Conservation (phyloP, 2,329 filamentous ascomycete species). For the Calonectria ilicicola region DNA sequence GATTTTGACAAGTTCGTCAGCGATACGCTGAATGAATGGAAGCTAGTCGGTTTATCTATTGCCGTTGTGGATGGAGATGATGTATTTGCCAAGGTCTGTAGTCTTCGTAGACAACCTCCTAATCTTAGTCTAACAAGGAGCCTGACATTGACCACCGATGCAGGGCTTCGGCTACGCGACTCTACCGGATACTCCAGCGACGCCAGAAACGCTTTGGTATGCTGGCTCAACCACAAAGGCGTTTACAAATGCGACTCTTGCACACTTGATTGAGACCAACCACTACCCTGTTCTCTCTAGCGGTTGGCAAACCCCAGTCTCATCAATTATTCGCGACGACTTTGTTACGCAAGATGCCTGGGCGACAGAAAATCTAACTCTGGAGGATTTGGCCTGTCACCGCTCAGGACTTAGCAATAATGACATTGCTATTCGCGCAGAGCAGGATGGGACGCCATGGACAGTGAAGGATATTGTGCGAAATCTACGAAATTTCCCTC, state of each 20-base stretch:
- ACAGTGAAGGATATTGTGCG: background rate
- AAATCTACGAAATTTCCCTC: background rate
- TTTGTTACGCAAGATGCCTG: background rate
- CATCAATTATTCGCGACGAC: background rate
- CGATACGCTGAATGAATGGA: background rate
- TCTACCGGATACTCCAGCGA: background rate
- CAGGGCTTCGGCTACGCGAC: background rate
- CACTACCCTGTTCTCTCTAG: background rate
- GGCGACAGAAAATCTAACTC: background rate
- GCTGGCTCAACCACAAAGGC: background rate
- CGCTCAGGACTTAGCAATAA: background rate
- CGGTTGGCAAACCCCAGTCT: background rate
- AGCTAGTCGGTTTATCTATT: background rate
- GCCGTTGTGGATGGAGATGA: background rate
- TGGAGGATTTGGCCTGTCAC: background rate
- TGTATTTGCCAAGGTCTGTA: background rate
- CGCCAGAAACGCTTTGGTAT: background rate
- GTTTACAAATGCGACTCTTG: background rate
- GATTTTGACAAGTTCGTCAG: background rate
- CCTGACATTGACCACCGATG: background rate
- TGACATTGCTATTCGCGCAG: background rate
- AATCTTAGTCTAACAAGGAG: too few relatives aligned
- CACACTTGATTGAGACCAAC: background rate
- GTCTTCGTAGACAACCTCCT: too few relatives aligned
- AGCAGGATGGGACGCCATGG: background rate